phyloP scores from a whole-genome alignment of 495 filamentous ascomycete species.

The Daldinia childiae region DNA sequence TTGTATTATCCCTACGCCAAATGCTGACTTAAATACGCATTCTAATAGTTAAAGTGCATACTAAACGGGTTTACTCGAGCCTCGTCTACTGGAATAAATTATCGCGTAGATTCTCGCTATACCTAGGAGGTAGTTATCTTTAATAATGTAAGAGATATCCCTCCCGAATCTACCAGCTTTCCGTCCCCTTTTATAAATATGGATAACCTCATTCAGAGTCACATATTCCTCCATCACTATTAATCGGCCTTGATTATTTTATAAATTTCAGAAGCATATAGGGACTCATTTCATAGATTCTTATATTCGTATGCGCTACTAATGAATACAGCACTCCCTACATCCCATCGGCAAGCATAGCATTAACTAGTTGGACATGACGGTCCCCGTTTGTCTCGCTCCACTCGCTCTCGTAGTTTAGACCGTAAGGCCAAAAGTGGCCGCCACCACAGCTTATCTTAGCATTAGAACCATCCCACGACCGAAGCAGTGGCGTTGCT shows the following conservation, averaged over 20 bases:
- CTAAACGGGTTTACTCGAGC: neutral
- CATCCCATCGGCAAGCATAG: constrained; percentile 48
- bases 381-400: constrained; percentile 53
- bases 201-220: neutral
- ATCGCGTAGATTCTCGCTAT: neutral
- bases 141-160: neutral
- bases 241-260: neutral
- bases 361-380: constrained; percentile 51
- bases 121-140: neutral
- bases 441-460: constrained; percentile 57
- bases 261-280: neutral
- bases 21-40: too few relatives aligned
- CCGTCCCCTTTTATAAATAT: neutral
- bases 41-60: too few relatives aligned
- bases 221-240: too few relatives aligned
- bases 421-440: constrained; percentile 56
- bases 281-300: neutral
- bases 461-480: constrained; percentile 50
- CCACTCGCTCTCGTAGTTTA: constrained; percentile 56
- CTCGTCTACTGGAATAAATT: neutral
- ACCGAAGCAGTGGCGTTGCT: constrained; percentile 48
- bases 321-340: neutral
- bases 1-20: too few relatives aligned
- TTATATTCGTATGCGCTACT: neutral
- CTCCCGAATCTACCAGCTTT: neutral